Evolutionary conservation across 192 early-diverging fungal species (phyloP).

Genomic region (Dimargaris verticillata): DNA sequence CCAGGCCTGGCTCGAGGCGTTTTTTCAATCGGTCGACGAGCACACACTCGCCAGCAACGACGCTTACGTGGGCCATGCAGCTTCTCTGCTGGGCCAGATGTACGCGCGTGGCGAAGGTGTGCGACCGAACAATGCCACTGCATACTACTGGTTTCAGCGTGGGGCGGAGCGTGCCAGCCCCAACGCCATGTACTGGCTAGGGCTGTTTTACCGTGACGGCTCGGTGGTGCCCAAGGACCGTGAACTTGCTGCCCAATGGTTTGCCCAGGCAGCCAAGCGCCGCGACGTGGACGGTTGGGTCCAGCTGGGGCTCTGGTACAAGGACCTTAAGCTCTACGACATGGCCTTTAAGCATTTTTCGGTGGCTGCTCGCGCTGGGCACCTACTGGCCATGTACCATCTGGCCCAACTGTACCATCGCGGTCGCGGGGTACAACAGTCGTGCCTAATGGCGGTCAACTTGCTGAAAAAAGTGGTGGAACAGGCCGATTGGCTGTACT

Average conservation of each 20-base stretch:
- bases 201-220: slow-evolving; percentile 66
- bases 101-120: slow-evolving; percentile 82
- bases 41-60: slow-evolving; percentile 12
- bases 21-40: neutral
- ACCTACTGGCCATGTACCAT: slow-evolving; percentile 67
- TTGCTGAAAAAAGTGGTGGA: slow-evolving; percentile 72
- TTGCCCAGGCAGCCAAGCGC: slow-evolving; percentile 46
- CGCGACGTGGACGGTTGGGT: slow-evolving; percentile 63
- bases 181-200: slow-evolving; percentile 42
- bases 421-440: slow-evolving; percentile 27
- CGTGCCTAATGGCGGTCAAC: slow-evolving; percentile 50
- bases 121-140: slow-evolving; percentile 33
- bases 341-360: slow-evolving; percentile 35
- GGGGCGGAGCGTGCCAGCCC: slow-evolving; percentile 36
- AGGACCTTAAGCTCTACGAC: slow-evolving; percentile 13
- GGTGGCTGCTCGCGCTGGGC: slow-evolving; percentile 38
- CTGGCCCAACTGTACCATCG: slow-evolving; percentile 52
- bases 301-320: slow-evolving; percentile 25
- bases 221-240: slow-evolving; percentile 29
- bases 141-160: slow-evolving; percentile 59
- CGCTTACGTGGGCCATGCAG: slow-evolving; percentile 42
- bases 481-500: slow-evolving; percentile 68
- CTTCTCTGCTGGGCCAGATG: slow-evolving; percentile 74
- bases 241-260: slow-evolving; percentile 42
- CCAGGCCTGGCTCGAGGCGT: slow-evolving; percentile 8